A percentile compares a stretch with the other conserved stretches of the same genome.
phyloP scores from a whole-genome alignment of 768 basidiomycete genomes.

The Rhizopogon rudus region DNA sequence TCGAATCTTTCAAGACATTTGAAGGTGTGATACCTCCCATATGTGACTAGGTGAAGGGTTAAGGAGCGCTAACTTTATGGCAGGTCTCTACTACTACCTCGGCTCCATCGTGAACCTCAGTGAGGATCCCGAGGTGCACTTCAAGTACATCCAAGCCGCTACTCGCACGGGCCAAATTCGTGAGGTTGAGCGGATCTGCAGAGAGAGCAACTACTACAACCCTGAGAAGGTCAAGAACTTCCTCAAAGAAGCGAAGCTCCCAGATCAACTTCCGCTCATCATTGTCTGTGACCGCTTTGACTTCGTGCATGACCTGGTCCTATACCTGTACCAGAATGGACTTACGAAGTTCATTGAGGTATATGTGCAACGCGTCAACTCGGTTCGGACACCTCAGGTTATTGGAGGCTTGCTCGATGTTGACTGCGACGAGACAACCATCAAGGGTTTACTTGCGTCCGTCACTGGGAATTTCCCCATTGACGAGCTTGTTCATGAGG shows the following conservation, averaged over 20 bases:
- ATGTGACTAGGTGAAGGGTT: background rate
- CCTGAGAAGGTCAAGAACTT: conserved; percentile 99
- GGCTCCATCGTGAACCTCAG: conserved; percentile 97
- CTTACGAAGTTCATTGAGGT: conserved; percentile 98
- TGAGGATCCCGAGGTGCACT: conserved; percentile 95
- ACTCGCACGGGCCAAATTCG: conserved; percentile 97
- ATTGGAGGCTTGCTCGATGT: conserved; percentile 95
- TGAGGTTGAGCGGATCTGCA: conserved; percentile 97
- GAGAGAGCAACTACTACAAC: conserved; percentile 96
- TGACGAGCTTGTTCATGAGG: conserved; percentile 95
- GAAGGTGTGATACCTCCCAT: conserved; percentile 55
- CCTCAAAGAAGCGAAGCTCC: conserved; percentile 96
- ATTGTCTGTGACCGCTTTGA: conserved; percentile 99
- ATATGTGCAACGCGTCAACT: conserved; percentile 99
- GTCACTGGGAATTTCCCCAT: conserved; percentile 98
- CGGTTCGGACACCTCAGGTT: conserved; percentile 94
- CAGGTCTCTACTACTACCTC: conserved; percentile 96
- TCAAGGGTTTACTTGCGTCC: conserved; percentile 90
- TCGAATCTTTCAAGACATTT: conserved; percentile 95
- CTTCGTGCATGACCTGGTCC: conserved; percentile 97
- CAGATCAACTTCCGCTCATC: conserved; percentile 96
- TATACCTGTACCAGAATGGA: conserved; percentile 97
- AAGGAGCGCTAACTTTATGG: background rate
- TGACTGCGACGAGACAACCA: conserved; percentile 93
- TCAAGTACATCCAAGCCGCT: conserved; percentile 99